A percentile compares a stretch with the other conserved stretches of the same genome.
Evolutionary conservation across 768 basidiomycete species (phyloP).

Genomic region (Hypholoma sublateritium): DNA sequence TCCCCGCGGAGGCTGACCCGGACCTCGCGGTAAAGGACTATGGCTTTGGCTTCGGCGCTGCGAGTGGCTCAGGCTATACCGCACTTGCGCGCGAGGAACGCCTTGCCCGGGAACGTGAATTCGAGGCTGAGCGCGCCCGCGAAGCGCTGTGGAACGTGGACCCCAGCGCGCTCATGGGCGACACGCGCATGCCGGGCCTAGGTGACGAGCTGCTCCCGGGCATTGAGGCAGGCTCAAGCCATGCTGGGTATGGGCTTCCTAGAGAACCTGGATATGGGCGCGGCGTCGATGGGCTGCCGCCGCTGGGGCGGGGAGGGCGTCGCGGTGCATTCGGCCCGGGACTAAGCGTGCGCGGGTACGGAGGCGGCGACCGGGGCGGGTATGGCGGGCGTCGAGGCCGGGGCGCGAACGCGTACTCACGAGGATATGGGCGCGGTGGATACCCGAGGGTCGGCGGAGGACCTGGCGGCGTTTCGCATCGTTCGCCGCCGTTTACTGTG

Average conservation of each 20-base stretch:
- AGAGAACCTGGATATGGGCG: background rate
- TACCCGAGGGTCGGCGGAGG: constrained; percentile 18
- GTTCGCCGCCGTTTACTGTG: constrained; percentile 26
- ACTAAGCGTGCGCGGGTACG: constrained; percentile 4
- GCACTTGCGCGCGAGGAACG: constrained; percentile 24
- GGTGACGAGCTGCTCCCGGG: background rate
- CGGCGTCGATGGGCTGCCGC: constrained; percentile 3
- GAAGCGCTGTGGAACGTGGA: no score
- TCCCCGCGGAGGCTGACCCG: constrained; percentile 1
- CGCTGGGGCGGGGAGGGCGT: background rate
- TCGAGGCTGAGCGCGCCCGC: no score
- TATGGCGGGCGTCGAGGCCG: constrained; percentile 13
- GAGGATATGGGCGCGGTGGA: constrained; percentile 15
- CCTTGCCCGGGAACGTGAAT: no score
- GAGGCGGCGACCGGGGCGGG: constrained; percentile 10
- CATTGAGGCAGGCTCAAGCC: background rate
- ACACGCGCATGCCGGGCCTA: no score
- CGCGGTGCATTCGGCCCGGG: constrained; percentile 1
- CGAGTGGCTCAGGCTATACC: constrained; percentile 35
- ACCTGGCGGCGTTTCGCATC: constrained; percentile 19
- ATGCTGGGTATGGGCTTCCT: background rate
- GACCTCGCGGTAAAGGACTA: constrained; percentile 60
- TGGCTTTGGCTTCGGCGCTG: constrained; percentile 62
- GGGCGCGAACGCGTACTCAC: constrained; percentile 7
- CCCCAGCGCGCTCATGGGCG: no score